Evolutionary conservation across 805 yeast species (phyloP).

Genomic region (Wickerhamiella spandovensis): DNA sequence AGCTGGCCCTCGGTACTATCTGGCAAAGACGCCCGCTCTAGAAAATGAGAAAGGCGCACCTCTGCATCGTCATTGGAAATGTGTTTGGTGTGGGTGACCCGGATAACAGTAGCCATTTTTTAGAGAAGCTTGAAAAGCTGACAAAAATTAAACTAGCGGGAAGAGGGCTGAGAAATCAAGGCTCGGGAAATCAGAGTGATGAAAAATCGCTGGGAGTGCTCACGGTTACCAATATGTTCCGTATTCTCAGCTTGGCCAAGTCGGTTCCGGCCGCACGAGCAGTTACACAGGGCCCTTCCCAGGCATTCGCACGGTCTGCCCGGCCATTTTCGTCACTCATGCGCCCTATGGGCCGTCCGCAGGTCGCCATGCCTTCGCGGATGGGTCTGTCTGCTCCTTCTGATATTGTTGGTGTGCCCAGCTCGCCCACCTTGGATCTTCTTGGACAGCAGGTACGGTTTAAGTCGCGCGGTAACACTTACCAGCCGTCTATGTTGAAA

Average conservation of each 20-base stretch:
- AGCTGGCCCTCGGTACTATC: constrained; percentile 45
- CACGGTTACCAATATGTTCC: neutral
- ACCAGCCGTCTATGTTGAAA: constrained; percentile 83
- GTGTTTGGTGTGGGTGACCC: constrained; percentile 10
- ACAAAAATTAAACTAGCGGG: no score
- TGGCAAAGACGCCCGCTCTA: constrained; percentile 27
- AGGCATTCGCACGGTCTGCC: neutral
- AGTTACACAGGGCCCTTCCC: neutral
- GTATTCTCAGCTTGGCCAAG: neutral
- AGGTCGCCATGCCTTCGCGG: neutral
- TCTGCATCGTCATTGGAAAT: constrained; percentile 18
- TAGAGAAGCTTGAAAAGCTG: no score
- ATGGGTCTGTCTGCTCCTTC: neutral
- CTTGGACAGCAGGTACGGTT: constrained; percentile 17
- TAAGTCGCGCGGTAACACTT: constrained; percentile 83
- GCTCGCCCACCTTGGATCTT: neutral
- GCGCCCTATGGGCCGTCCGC: constrained; percentile 2
- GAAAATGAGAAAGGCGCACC: constrained; percentile 13
- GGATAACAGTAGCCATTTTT: constrained; percentile 14
- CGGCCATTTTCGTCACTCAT: neutral
- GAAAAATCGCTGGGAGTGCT: no score
- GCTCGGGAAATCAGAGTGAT: no score
- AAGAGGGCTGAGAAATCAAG: no score
- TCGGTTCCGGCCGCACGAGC: neutral
- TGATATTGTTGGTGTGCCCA: neutral